These are phyloP conservation scores for Dendrocalamus sinicus DNA, from an alignment of 176 grass and related monocot genomes.

Conservation along the genomic window DNA sequence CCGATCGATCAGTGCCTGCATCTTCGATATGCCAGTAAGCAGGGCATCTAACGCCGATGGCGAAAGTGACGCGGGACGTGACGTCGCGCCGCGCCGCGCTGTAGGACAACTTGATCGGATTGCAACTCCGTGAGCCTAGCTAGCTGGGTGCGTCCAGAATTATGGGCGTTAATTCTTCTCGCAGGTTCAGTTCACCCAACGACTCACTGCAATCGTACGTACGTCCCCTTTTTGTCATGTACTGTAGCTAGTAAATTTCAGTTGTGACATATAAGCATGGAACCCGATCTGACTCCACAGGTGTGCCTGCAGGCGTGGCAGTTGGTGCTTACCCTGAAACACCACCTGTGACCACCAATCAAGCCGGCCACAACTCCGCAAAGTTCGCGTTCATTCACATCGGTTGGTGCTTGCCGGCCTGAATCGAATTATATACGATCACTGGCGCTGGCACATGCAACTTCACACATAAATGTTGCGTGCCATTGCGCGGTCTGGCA, in stretches of 20 bases:
- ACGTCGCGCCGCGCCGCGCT: background rate
- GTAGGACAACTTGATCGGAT: background rate
- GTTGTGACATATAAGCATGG: constrained; percentile 6
- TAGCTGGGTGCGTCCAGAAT: background rate
- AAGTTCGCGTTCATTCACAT: background rate
- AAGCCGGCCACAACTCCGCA: background rate
- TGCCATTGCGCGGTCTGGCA: background rate
- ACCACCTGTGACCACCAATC: background rate
- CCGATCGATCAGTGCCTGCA: constrained; percentile 22
- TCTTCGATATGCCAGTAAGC: constrained; percentile 35
- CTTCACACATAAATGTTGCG: background rate
- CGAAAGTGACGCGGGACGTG: constrained; percentile 30
- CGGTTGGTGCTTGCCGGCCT: constrained; percentile 18
- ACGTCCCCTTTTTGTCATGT: too few species aligned
- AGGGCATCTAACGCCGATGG: constrained; percentile 38
- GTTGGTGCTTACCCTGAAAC: background rate
- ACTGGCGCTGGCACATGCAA: background rate
- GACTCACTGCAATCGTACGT: too few species aligned
- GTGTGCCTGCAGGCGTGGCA: background rate
- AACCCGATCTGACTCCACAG: constrained; percentile 19
- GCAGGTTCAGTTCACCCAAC: background rate
- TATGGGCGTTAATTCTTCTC: background rate
- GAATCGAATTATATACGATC: background rate
- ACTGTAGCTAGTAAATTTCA: background rate
- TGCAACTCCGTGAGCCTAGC: constrained; percentile 4